Evolutionary conservation across 1,284 basidiomycete species (phyloP).

Genomic region (Fomitopsis pinicola): DNA sequence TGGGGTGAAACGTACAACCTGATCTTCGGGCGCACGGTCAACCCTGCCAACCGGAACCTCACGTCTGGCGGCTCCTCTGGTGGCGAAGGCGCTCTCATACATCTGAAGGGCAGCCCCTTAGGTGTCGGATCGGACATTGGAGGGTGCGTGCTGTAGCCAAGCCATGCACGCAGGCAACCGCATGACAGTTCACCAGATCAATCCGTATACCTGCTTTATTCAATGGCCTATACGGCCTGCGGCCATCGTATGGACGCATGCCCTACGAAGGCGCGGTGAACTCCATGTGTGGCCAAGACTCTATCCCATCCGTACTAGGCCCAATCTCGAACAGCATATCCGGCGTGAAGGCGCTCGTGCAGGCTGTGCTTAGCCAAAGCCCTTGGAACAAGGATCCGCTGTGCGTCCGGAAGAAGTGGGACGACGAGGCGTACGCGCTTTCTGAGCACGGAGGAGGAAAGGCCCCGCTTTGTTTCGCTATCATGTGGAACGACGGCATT

Average conservation of each 20-base stretch:
- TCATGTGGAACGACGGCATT: slow-evolving; percentile 43
- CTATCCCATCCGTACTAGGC: slow-evolving; percentile 67
- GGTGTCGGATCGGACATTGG: slow-evolving; percentile 75
- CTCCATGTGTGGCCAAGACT: slow-evolving; percentile 36
- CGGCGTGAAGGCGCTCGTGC: slow-evolving; percentile 61
- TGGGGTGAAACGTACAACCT: slow-evolving; percentile 36
- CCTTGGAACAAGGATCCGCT: slow-evolving; percentile 27
- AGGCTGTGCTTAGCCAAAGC: slow-evolving; percentile 49
- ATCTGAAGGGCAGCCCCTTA: slow-evolving; percentile 57
- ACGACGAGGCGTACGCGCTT: slow-evolving; percentile 14
- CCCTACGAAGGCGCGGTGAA: slow-evolving; percentile 65
- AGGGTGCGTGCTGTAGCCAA: slow-evolving; percentile 34
- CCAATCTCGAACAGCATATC: slow-evolving; percentile 58
- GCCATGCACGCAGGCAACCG: not conserved
- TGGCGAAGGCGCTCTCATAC: slow-evolving; percentile 55
- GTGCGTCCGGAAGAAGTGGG: slow-evolving; percentile 20
- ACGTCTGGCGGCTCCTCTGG: slow-evolving; percentile 53
- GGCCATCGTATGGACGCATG: slow-evolving; percentile 67
- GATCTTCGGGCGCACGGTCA: slow-evolving; percentile 46
- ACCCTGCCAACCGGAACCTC: slow-evolving; percentile 47
- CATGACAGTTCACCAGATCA: slow-evolving; percentile 23
- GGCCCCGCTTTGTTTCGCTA: slow-evolving; percentile 32
- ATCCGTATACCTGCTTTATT: slow-evolving; percentile 60
- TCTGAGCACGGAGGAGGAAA: slow-evolving; percentile 37
- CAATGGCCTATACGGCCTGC: slow-evolving; percentile 51